A percentile compares a stretch with the other conserved stretches of the same genome.
These are phyloP conservation scores for Luzula sylvatica DNA, from an alignment of 176 grass and related monocot species.

Conservation along the genomic window DNA sequence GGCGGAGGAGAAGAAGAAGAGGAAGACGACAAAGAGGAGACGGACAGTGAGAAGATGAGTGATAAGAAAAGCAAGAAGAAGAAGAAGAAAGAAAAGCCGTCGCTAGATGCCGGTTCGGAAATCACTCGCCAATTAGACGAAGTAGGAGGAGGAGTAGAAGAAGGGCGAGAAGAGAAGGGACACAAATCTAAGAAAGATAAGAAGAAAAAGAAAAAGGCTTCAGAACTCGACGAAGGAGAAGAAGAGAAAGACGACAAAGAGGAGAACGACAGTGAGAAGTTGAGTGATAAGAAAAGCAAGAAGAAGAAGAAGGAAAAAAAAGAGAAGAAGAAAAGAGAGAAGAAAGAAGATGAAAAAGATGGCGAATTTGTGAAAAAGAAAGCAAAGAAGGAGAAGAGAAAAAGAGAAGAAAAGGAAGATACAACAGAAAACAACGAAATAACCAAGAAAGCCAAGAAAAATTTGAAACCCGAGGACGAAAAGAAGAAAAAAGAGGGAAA, in stretches of 20 bases:
- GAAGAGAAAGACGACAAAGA: slow-evolving; percentile 10
- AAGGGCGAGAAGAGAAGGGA: slow-evolving; percentile 5
- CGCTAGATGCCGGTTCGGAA: too few relatives aligned
- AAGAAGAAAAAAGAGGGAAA: slow-evolving; percentile 21
- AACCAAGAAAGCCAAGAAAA: slow-evolving; percentile 13
- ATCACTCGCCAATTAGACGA: background rate
- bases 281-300: slow-evolving; percentile 15
- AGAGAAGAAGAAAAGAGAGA: background rate
- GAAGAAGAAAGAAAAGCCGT: background rate
- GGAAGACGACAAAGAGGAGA: background rate
- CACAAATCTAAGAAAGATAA: background rate
- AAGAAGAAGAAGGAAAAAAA: slow-evolving; percentile 20
- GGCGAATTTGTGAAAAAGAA: slow-evolving; percentile 13
- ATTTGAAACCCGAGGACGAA: slow-evolving; percentile 12
- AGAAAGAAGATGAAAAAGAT: slow-evolving; percentile 8
- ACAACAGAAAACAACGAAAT: slow-evolving; percentile 4
- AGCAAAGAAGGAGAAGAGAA: slow-evolving; percentile 12
- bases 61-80: slow-evolving; percentile 12
- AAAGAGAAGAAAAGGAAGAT: slow-evolving; percentile 18
- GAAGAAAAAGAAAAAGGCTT: background rate
- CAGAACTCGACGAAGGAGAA: slow-evolving; percentile 19
- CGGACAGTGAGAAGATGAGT: background rate
- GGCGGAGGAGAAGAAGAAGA: slow-evolving; percentile 8
- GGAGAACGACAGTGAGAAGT: background rate
- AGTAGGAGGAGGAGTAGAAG: background rate